Evolutionary conservation across 2,329 filamentous ascomycete genomes (phyloP).

Genomic region (Sporothrix curviconia): DNA sequence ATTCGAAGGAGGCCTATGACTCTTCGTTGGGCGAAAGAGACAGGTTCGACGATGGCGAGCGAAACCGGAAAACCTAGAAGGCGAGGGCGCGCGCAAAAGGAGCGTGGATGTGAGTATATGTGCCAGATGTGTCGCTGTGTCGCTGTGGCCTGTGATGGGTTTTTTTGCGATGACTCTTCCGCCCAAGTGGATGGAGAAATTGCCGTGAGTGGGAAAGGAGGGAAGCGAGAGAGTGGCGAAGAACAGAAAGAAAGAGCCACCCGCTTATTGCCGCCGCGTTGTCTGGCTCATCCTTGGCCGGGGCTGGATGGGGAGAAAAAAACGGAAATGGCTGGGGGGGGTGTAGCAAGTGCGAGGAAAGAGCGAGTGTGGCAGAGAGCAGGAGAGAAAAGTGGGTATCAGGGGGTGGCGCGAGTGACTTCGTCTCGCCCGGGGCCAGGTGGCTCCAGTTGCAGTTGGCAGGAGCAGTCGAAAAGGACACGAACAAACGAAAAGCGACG

Average conservation of each 20-base stretch:
- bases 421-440: constrained; percentile 21
- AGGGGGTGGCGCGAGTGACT: constrained; percentile 11
- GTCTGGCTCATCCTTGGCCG: constrained; percentile 19
- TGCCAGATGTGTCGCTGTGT: not conserved
- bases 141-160: constrained; percentile 18
- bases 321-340: constrained; percentile 16
- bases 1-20: constrained; percentile 13
- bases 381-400: constrained; percentile 18
- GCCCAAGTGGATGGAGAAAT: constrained; percentile 7
- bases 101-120: constrained; percentile 20
- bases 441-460: constrained; percentile 32
- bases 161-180: constrained; percentile 20
- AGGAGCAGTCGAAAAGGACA: constrained; percentile 11
- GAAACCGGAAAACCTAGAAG: constrained; percentile 12
- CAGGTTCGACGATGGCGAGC: constrained; percentile 9
- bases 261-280: constrained; percentile 17
- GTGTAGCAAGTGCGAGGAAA: constrained; percentile 2
- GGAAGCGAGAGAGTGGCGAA: constrained; percentile 4
- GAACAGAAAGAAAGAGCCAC: constrained; percentile 9
- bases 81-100: constrained; percentile 11
- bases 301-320: constrained; percentile 15
- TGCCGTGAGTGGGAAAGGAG: constrained; percentile 1
- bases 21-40: constrained; percentile 13
- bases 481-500: not conserved
- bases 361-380: not conserved